A percentile compares a stretch with the other conserved stretches of the same genome.
Conservation (phyloP, 331 rosid genomes). For the Quercus tomentella region DNA sequence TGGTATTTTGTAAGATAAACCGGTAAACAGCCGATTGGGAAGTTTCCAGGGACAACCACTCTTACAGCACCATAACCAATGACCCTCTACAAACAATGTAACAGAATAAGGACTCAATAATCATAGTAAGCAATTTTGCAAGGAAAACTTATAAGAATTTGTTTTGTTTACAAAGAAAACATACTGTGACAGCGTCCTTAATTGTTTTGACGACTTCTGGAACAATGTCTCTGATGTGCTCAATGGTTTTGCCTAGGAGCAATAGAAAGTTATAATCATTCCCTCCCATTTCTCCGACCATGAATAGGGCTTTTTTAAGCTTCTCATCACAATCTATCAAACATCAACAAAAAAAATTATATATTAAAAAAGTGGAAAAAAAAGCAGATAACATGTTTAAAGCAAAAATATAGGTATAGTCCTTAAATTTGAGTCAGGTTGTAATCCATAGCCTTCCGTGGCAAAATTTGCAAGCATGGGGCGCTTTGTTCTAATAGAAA, state of each 20-base stretch:
- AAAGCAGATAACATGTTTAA: too few relatives aligned
- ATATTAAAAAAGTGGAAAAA: background rate
- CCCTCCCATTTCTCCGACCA: constrained; percentile 16
- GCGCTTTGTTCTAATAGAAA: too few relatives aligned
- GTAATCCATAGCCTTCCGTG: too few relatives aligned
- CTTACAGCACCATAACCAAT: constrained; percentile 1
- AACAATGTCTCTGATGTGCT: background rate
- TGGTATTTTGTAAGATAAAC: constrained; percentile 1
- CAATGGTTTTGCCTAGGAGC: constrained; percentile 6
- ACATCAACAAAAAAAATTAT: background rate
- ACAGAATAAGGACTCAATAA: background rate
- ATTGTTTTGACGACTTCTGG: constrained; percentile 12
- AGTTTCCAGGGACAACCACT: constrained; percentile 13
- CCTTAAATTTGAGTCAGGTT: too few relatives aligned
- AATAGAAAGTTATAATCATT: constrained; percentile 8
- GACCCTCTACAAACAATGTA: constrained; percentile 2
- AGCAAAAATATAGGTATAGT: too few relatives aligned
- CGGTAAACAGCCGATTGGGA: constrained; percentile 16
- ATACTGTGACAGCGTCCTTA: background rate
- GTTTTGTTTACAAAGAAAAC: background rate
- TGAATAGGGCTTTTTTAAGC: background rate
- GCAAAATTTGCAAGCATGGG: too few relatives aligned
- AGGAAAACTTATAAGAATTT: background rate
- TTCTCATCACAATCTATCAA: constrained; percentile 13
- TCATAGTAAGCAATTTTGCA: background rate